Conservation (phyloP, 1,284 basidiomycete species). For the Pisolithus thermaeus region DNA sequence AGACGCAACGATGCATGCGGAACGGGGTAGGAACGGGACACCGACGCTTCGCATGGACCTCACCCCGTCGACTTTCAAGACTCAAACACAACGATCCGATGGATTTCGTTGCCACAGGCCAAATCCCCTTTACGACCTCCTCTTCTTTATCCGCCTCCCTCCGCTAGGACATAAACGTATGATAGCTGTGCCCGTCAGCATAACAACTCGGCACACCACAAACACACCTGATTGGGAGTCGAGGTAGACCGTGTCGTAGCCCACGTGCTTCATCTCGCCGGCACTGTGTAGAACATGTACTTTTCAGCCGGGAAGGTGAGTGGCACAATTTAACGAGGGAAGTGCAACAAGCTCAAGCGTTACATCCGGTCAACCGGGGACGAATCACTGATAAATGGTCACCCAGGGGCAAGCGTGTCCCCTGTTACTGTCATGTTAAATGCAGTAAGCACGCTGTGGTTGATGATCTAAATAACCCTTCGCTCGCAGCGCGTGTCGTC, state of each 20-base stretch:
- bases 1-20: too few relatives aligned
- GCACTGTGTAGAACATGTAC: not conserved
- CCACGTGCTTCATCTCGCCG: constrained; percentile 8
- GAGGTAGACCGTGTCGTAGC: constrained; percentile 29
- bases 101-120: constrained; percentile 24
- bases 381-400: too few relatives aligned
- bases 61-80: not conserved
- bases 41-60: too few relatives aligned
- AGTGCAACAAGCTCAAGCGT: too few relatives aligned
- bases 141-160: constrained; percentile 27
- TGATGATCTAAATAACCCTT: constrained; percentile 31
- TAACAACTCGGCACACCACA: constrained; percentile 17
- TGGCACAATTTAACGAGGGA: too few relatives aligned
- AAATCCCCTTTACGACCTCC: constrained; percentile 21
- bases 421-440: too few relatives aligned
- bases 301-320: not conserved
- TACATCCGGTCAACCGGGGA: too few relatives aligned
- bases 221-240: constrained; percentile 24
- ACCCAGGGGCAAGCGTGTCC: not conserved
- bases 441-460: not conserved
- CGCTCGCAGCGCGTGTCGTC: constrained; percentile 59
- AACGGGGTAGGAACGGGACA: constrained; percentile 4
- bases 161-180: too few relatives aligned
- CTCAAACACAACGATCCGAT: constrained; percentile 26
- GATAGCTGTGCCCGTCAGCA: constrained; percentile 15